Evolutionary conservation across 768 basidiomycete genomes (phyloP).

Genomic region (Rhizopogon vinicolor): DNA sequence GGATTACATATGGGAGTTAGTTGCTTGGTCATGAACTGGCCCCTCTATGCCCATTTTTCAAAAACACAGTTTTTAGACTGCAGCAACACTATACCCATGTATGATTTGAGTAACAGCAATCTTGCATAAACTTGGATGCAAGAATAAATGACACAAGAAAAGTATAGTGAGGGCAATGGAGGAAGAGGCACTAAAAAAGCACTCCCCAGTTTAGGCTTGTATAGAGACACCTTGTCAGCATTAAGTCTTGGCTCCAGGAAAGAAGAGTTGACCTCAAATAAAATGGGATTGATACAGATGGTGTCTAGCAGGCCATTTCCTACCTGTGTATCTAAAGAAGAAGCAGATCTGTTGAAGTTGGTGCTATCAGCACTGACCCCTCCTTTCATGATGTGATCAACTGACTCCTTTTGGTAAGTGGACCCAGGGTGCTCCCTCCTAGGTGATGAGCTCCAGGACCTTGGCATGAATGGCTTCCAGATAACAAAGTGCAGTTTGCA

Average conservation of each 20-base stretch:
- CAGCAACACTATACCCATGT: too few relatives aligned
- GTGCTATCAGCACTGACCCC: conserved; percentile 37
- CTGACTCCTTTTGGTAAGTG: conserved; percentile 36
- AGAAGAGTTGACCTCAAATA: conserved; percentile 9
- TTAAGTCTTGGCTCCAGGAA: conserved; percentile 14
- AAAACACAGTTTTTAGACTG: too few relatives aligned
- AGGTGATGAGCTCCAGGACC: conserved; percentile 55
- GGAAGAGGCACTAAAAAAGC: too few relatives aligned
- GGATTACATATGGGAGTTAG: too few relatives aligned
- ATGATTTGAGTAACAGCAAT: too few relatives aligned
- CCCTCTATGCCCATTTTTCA: too few relatives aligned
- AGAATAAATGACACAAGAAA: too few relatives aligned
- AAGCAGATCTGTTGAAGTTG: conserved; percentile 19
- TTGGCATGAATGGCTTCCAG: conserved; percentile 76
- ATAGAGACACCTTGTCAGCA: background rate
- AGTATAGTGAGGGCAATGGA: too few relatives aligned
- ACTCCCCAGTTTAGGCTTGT: too few relatives aligned
- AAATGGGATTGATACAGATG: conserved; percentile 34
- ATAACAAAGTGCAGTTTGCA: conserved; percentile 87
- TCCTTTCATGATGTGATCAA: conserved; percentile 36
- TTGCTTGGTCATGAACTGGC: too few relatives aligned
- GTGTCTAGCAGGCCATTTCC: conserved; percentile 36
- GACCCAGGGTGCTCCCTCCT: conserved; percentile 44
- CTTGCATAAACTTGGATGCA: too few relatives aligned
- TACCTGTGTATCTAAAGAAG: conserved; percentile 3